Conservation (phyloP, 495 filamentous ascomycete genomes). For the Penicillium turbatum region DNA sequence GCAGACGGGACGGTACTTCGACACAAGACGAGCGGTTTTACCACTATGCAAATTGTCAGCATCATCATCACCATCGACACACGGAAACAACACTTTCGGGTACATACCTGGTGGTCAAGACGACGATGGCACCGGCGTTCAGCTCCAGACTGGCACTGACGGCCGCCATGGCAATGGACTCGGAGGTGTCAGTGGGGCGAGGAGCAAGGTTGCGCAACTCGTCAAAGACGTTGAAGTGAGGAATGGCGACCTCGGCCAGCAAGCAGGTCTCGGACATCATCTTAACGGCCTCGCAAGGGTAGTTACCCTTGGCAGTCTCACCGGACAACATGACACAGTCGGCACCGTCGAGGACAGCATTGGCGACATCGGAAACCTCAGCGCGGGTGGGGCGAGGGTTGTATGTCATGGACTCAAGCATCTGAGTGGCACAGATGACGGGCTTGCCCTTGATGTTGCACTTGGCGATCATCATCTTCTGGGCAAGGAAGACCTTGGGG, state of each 20-base stretch:
- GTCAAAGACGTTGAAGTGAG: constrained; percentile 94
- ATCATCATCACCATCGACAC: background rate
- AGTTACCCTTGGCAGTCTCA: constrained; percentile 96
- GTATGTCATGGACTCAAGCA: constrained; percentile 99
- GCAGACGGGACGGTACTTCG: constrained; percentile 98
- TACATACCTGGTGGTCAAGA: constrained; percentile 78
- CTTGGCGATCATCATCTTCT: constrained; percentile 99
- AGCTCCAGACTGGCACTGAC: constrained; percentile 91
- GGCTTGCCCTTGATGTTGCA: constrained; percentile 99
- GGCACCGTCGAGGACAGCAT: constrained; percentile 93
- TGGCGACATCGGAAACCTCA: constrained; percentile 97
- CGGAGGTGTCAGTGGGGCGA: constrained; percentile 76
- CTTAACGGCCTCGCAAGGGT: constrained; percentile 84
- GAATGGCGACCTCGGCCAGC: constrained; percentile 91
- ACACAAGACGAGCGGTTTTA: constrained; percentile 85
- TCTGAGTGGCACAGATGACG: constrained; percentile 88
- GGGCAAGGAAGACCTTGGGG: constrained; percentile 95
- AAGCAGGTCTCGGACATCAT: constrained; percentile 99
- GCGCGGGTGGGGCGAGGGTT: constrained; percentile 97
- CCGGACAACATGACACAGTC: constrained; percentile 99
- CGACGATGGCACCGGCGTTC: constrained; percentile 91
- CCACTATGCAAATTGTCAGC: constrained; percentile 54
- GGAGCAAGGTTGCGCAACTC: constrained; percentile 80
- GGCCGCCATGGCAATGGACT: constrained; percentile 93
- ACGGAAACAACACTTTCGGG: background rate